Percentiles rank a stretch among this genome's conserved stretches.
Conservation (phyloP, 371 early-diverging fungal genomes). For the Saksenaea oblongispora region DNA sequence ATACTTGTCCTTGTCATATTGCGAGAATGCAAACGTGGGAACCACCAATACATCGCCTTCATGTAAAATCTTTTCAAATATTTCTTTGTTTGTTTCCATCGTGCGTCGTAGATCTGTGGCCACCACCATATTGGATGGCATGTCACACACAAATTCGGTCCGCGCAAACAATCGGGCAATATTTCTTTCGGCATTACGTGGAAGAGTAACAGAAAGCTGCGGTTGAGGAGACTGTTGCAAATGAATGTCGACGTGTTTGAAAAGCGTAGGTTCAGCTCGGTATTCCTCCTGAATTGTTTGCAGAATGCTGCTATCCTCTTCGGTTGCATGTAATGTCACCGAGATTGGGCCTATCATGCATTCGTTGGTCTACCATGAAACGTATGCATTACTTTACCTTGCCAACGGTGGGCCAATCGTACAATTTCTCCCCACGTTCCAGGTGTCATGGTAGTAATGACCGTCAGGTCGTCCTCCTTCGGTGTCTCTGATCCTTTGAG, state of each 20-base stretch:
- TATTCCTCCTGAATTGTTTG: slow-evolving; percentile 23
- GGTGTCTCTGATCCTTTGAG: slow-evolving; percentile 27
- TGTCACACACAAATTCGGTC: slow-evolving; percentile 39
- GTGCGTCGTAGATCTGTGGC: slow-evolving; percentile 43
- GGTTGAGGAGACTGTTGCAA: slow-evolving; percentile 25
- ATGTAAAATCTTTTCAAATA: slow-evolving; percentile 28
- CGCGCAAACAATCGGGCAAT: slow-evolving; percentile 46
- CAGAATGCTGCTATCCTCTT: slow-evolving; percentile 21
- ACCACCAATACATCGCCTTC: slow-evolving; percentile 45
- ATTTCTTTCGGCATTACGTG: slow-evolving; percentile 53
- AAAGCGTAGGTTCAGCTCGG: slow-evolving; percentile 21
- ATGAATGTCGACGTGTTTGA: slow-evolving; percentile 40
- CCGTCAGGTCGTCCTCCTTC: slow-evolving; percentile 30
- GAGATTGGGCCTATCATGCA: slow-evolving; percentile 41
- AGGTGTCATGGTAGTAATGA: slow-evolving; percentile 40
- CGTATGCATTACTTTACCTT: slow-evolving; percentile 24
- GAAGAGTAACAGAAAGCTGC: slow-evolving; percentile 28
- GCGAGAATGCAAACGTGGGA: slow-evolving; percentile 39
- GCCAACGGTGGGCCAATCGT: slow-evolving; percentile 41
- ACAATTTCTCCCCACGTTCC: slow-evolving; percentile 41
- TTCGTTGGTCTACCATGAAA: not conserved
- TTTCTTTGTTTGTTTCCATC: slow-evolving; percentile 34
- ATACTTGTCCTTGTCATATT: slow-evolving; percentile 13
- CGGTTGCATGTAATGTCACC: slow-evolving; percentile 36
- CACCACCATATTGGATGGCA: slow-evolving; percentile 39